Evolutionary conservation across 805 yeast genomes (phyloP).

Genomic region (Kazachstania taianensis): DNA sequence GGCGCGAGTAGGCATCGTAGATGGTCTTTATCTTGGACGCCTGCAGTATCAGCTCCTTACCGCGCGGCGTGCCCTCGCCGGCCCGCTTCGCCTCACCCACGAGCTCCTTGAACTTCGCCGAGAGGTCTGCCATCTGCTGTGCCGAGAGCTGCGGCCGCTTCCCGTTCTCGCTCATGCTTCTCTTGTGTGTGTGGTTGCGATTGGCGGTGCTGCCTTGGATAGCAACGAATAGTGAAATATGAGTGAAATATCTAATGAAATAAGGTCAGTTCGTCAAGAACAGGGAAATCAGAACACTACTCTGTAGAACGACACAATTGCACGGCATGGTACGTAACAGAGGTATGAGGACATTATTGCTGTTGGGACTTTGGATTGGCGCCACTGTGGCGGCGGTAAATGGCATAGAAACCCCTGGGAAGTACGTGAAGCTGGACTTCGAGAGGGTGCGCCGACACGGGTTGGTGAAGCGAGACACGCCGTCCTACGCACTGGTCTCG

Average conservation of each 20-base stretch:
- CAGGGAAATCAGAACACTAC: too few relatives aligned
- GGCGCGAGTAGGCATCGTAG: slow-evolving; percentile 40
- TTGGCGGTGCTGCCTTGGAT: too few relatives aligned
- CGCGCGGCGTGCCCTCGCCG: slow-evolving; percentile 50
- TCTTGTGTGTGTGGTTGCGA: too few relatives aligned
- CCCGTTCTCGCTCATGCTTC: too few relatives aligned
- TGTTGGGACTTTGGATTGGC: neutral
- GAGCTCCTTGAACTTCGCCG: slow-evolving; percentile 49
- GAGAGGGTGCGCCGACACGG: slow-evolving; percentile 18
- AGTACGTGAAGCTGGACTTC: slow-evolving; percentile 12
- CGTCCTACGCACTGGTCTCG: slow-evolving; percentile 6
- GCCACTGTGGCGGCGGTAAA: neutral
- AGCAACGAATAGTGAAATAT: too few relatives aligned
- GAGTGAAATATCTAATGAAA: too few relatives aligned
- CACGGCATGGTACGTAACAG: too few relatives aligned
- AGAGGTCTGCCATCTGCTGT: slow-evolving; percentile 39
- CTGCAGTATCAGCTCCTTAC: slow-evolving; percentile 50
- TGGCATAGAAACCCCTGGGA: neutral
- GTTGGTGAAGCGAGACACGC: slow-evolving; percentile 8
- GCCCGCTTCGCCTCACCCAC: slow-evolving; percentile 53
- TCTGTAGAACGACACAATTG: too few relatives aligned
- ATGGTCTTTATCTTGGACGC: slow-evolving; percentile 57
- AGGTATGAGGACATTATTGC: neutral
- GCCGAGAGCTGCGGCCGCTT: slow-evolving; percentile 8
- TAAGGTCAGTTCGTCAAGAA: too few relatives aligned